Evolutionary conservation across 805 yeast species (phyloP), one percentile per base, ranked within the genome.

Genomic region (Grigorovia humatica): DNA sequence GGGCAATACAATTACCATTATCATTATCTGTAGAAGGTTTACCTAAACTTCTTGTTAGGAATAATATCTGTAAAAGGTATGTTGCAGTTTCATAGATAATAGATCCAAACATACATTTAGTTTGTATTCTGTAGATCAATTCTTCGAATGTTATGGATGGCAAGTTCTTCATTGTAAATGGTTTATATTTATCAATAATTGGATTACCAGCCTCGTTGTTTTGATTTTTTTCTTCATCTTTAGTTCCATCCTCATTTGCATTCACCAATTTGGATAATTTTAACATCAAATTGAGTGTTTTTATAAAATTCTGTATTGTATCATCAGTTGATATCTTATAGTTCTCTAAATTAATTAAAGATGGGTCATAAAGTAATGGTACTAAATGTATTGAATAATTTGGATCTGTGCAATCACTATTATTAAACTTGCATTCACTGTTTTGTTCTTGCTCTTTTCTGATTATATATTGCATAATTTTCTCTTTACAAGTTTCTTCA

Each of bases 41-140:
- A 23, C 6, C 15, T 18, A 19, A 19, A n/a, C 9, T 19, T 43
- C 62, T 57, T 29, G 56, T 56, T 4, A 63, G 52, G 12, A 61
- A 47, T 9, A 61, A 50, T 2, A 54, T 53, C 48, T 61, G 62
- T n/a, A 64, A 48, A 12, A 65, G 51, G 40, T 57, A 62, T 17
- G 66, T 56, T 1, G 68, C 63, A 15, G 66, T 57, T 29, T 63
- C 55, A 51, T 62, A 65, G 1, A 65, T 62, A 4, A 63, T 55
- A 7, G 68, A 51, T 1, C 66, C 62, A 46, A 61, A 63, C 56
- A 58, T 56, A 46, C 67, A 65, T 53, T 64, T 65, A 38, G 57
- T 48, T 35, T 65, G 65, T 13, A 65, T 60, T 42, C 69, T 49
- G 9, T 57, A 42, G 23, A 65, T 49, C 18, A 64, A 58, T 18